Evolutionary conservation across 2,329 filamentous ascomycete species (phyloP).

Genomic region (Diaporthe amygdali): DNA sequence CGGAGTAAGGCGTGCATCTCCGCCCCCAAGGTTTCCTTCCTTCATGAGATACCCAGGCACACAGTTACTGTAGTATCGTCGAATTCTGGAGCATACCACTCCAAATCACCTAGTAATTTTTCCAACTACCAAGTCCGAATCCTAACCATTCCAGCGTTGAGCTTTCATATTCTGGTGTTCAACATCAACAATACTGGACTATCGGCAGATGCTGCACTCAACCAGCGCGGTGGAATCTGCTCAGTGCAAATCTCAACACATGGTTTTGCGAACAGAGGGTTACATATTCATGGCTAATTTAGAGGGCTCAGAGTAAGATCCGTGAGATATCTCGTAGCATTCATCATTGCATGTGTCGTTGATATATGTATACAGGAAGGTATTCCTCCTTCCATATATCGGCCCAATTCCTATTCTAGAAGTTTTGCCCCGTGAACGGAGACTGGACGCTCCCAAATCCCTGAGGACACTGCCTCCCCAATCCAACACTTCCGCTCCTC

Average conservation of each 20-base stretch:
- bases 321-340: no score
- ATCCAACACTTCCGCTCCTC: conserved; percentile 56
- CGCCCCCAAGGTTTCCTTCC: background rate
- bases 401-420: conserved; percentile 23
- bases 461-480: conserved; percentile 57
- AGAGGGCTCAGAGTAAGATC: no score
- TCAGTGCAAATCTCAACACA: no score
- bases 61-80: background rate
- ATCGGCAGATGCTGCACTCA: background rate
- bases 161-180: background rate
- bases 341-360: background rate
- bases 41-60: background rate
- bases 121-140: background rate
- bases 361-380: background rate
- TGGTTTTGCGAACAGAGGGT: no score
- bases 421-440: conserved; percentile 40
- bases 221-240: background rate
- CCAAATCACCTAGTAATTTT: background rate
- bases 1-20: background rate
- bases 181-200: background rate
- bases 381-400: background rate
- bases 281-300: no score
- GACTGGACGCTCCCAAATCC: conserved; percentile 50
- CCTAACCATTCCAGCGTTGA: background rate
- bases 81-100: background rate